phyloP scores from a whole-genome alignment of 306 rosid genomes.

The Abrus pulchellus region DNA sequence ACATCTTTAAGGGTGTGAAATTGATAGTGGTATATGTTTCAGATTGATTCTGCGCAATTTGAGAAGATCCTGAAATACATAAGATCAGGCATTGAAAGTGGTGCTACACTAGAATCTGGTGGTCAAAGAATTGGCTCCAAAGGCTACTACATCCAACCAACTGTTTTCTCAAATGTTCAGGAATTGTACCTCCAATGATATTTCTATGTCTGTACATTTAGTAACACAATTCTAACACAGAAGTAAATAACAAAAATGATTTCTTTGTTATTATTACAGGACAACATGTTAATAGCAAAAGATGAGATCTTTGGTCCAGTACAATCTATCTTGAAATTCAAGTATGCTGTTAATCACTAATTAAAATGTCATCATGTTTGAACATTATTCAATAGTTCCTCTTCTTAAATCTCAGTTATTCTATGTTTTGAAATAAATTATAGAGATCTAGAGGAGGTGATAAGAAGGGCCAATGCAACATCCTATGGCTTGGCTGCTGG shows the following conservation, averaged over 20 bases:
- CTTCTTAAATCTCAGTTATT: background rate
- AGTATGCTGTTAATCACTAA: slow-evolving; percentile 49
- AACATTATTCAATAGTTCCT: slow-evolving; percentile 17
- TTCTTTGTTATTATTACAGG: slow-evolving; percentile 52
- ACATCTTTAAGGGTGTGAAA: background rate
- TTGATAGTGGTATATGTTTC: slow-evolving; percentile 23
- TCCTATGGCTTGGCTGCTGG: slow-evolving; percentile 90
- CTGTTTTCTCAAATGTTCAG: slow-evolving; percentile 85
- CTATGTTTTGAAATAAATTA: slow-evolving; percentile 28
- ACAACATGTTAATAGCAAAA: slow-evolving; percentile 79
- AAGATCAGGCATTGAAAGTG: slow-evolving; percentile 68
- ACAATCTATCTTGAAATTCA: slow-evolving; percentile 77
- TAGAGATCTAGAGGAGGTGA: slow-evolving; percentile 78
- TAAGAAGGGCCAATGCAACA: slow-evolving; percentile 70
- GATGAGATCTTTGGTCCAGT: slow-evolving; percentile 89
- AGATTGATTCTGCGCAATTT: slow-evolving; percentile 71
- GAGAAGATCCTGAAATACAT: slow-evolving; percentile 74
- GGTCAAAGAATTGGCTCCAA: slow-evolving; percentile 79
- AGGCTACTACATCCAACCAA: slow-evolving; percentile 80
- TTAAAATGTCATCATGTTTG: slow-evolving; percentile 1
- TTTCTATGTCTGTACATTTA: slow-evolving; percentile 11
- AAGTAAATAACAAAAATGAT: slow-evolving; percentile 45
- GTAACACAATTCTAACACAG: background rate
- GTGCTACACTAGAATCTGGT: slow-evolving; percentile 83
- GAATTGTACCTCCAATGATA: slow-evolving; percentile 45